Base-by-base conservation (phyloP, 805 yeast species). In the Wickerhamomyces alni region DNA sequence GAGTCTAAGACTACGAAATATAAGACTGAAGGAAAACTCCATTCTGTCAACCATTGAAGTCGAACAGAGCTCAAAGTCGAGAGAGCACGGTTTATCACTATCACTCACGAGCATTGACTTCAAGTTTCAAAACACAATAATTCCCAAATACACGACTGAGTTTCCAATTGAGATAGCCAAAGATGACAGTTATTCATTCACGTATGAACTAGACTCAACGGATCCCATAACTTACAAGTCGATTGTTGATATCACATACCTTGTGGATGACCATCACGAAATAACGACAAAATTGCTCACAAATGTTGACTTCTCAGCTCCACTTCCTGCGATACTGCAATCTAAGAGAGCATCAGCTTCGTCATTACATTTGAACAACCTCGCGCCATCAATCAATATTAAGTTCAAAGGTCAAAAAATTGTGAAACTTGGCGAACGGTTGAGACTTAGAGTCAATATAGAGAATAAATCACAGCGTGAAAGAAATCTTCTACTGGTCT, bases 361-460 rank as follows among this genome's bases (percentile, higher is more conserved):
- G 12, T 40, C 43, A 19, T 32, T 22, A 19, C 38, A 19, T 22
- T 17, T 19, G 39, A 6, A 22, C 25, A 19, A 2, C 32, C 4
- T 29, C 39, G 13, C 40, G 30, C 47, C 30, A 70, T 73, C 44
- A 0, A 52, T 77, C 13, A 64, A 66, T 13, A 63, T 83, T 12
- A 72, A 82, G 3, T 75, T 84, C 41, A 65, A 72, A 5, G 93
- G 94, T 1, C 74, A 75, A 10, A 72, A 82, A 6, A 66, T 70
- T 30, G 77, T 82, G 5, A 65, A 67, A 47, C 58, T 81, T 9
- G 91, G 93, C 3, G 71, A 75, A 30, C 65, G 68, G 3, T 75
- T 75, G 54, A 70, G 66, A 39, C 80, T 89, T 84, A 70, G 70
- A 35, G 66, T 85, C 12, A 83, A 78, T 48, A 77, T 82, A 1